Evolutionary conservation across 495 filamentous ascomycete species (phyloP).

Genomic region (Penicillium egyptiacum): DNA sequence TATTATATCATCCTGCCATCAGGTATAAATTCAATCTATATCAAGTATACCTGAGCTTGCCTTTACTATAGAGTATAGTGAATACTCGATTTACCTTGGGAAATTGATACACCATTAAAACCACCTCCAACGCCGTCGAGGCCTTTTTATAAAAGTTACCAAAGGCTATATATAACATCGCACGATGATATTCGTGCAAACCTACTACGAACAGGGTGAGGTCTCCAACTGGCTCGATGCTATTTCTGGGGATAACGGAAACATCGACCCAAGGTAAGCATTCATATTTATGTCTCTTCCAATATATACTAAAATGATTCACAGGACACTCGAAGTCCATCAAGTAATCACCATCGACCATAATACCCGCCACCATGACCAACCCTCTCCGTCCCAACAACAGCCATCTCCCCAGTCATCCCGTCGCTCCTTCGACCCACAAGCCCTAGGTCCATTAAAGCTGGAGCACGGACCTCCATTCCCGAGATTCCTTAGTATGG

Average conservation of each 20-base stretch:
- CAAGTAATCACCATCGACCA: background rate
- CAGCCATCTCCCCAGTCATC: background rate
- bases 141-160: background rate
- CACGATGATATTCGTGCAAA: slow-evolving; percentile 2
- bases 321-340: slow-evolving; percentile 3
- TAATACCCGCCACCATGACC: background rate
- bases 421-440: background rate
- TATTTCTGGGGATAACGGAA: slow-evolving; percentile 1
- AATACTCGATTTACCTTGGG: background rate
- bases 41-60: background rate
- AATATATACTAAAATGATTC: background rate
- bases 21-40: background rate
- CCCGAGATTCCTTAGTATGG: background rate
- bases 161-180: background rate
- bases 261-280: slow-evolving; percentile 6
- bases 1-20: background rate
- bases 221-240: slow-evolving; percentile 4
- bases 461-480: slow-evolving; percentile 3
- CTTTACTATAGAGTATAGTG: background rate
- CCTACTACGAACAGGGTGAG: background rate
- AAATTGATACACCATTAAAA: background rate
- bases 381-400: background rate
- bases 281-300: background rate
- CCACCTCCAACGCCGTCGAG: background rate
- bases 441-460: background rate